Evolutionary conservation across 2,329 filamentous ascomycete genomes (phyloP).

Genomic region (Xylariaceae sp.): DNA sequence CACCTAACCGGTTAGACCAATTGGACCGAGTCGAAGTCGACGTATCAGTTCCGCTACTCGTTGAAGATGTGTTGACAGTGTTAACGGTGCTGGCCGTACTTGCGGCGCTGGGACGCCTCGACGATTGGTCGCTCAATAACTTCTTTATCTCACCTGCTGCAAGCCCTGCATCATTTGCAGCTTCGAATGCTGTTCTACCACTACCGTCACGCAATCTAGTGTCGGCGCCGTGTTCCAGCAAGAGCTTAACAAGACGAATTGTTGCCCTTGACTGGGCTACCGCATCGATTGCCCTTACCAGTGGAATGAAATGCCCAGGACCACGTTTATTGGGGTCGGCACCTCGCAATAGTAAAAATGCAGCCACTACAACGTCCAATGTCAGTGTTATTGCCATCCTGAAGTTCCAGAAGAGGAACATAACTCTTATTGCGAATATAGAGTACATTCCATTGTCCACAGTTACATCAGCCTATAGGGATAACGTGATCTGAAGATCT

Average conservation of each 20-base stretch:
- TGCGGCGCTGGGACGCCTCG: constrained; percentile 20
- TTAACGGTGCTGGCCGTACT: constrained; percentile 5
- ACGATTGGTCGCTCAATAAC: constrained; percentile 22
- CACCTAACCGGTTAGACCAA: no score
- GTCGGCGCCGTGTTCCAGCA: constrained; percentile 34
- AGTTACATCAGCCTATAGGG: background rate
- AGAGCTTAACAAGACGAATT: constrained; percentile 34
- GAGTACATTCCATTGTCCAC: no score
- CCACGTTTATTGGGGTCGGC: constrained; percentile 38
- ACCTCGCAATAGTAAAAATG: constrained; percentile 29
- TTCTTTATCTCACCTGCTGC: constrained; percentile 30
- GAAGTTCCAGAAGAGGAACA: background rate
- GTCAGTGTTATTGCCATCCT: background rate
- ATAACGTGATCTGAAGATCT: background rate
- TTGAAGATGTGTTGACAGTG: background rate
- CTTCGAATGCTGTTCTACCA: constrained; percentile 31
- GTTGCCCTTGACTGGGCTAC: constrained; percentile 32
- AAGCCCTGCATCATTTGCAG: constrained; percentile 33
- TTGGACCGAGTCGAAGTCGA: background rate
- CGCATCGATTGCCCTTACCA: constrained; percentile 35
- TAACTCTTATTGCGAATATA: no score
- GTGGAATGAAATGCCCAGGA: constrained; percentile 24
- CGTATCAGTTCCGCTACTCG: background rate
- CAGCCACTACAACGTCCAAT: constrained; percentile 31
- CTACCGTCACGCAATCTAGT: constrained; percentile 29